Evolutionary conservation across 495 filamentous ascomycete genomes (phyloP), one percentile per base, ranked within the genome.

Genomic region (Ramalina peruviana): DNA sequence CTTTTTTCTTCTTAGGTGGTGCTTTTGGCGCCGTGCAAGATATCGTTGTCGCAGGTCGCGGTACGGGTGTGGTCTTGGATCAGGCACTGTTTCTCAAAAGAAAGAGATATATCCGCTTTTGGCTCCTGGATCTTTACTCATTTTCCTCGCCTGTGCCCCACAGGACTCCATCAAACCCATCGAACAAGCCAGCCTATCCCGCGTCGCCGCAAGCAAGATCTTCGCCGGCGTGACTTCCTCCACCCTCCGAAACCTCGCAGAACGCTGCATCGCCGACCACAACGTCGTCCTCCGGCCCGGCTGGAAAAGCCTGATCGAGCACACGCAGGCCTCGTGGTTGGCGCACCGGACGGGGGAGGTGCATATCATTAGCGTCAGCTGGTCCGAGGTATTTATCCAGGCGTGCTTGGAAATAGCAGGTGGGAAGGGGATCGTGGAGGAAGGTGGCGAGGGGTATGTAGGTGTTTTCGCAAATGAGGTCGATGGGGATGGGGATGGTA

Each of bases 301-400:
- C 41, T 53, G 55, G 58, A 26, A 37, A 5, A 43, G 42, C 21
- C 21, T 52, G 19, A 23, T 49, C n/a, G n/a, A 36, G 15, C 16
- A 16, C n/a, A 19, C 27, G 19, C 25, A 48, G 20, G 19, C n/a
- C n/a, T 19, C 40, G 40, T 21, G 38, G 38, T 39, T 27, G 36
- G 44, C 16, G 26, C 43, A 41, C n/a, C 11, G 36, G 26, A 36
- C 40, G 9, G 60, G 50, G 20, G 40, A 33, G 15, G 52, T 56
- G 17, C 46, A 20, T 0, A 37, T 64, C 38, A 40, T 64, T 1
- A 62, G 58, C 37, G 54, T 62, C 0, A 54, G 52, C 26, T 64
- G 61, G 61, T 59, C 55, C 25, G 46, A 46, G 19, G 33, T 36
- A 10, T 64, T 59, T 48, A 61, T 64, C 38, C 38, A 52, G 25